Conservation (phyloP, 2,329 filamentous ascomycete species). For the Penicillium freii region DNA sequence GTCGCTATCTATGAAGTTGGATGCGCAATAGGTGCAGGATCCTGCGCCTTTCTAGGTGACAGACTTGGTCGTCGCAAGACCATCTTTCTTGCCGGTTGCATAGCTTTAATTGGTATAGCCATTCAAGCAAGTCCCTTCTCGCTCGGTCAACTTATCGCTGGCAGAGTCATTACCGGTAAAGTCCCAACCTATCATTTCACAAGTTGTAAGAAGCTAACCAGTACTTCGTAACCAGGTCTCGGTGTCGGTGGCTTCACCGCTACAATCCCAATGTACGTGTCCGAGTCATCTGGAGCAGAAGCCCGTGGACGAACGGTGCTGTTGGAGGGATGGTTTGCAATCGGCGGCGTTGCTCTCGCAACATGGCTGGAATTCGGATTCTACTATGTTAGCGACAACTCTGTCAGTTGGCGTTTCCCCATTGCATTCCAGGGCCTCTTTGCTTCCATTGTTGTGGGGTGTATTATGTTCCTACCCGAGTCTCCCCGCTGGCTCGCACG, state of each 20-base stretch:
- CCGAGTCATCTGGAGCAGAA: conserved; percentile 18
- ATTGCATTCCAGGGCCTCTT: conserved; percentile 38
- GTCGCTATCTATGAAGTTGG: conserved; percentile 29
- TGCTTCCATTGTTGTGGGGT: conserved; percentile 26
- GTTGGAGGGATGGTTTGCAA: conserved; percentile 21
- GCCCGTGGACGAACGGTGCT: conserved; percentile 21
- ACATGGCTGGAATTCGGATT: conserved; percentile 44
- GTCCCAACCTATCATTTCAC: background rate
- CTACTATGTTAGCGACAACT: conserved; percentile 36
- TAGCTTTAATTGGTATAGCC: conserved; percentile 15
- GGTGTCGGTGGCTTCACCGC: conserved; percentile 28
- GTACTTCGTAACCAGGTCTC: conserved; percentile 11
- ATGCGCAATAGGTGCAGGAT: conserved; percentile 21
- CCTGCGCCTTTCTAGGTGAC: conserved; percentile 16
- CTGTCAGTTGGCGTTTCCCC: conserved; percentile 31
- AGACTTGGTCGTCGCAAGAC: conserved; percentile 20
- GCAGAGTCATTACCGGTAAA: conserved; percentile 19
- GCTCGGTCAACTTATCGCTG: conserved; percentile 5
- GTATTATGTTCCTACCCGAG: conserved; percentile 45
- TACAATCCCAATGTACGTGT: conserved; percentile 27
- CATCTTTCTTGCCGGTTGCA: conserved; percentile 18
- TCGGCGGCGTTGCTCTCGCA: conserved; percentile 24
- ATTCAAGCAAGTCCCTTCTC: conserved; percentile 19
- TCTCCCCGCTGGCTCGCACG: conserved; percentile 55
- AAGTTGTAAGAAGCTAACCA: background rate